phyloP scores from a whole-genome alignment of 2,329 filamentous ascomycete species.

The Exophiala bonariae region DNA sequence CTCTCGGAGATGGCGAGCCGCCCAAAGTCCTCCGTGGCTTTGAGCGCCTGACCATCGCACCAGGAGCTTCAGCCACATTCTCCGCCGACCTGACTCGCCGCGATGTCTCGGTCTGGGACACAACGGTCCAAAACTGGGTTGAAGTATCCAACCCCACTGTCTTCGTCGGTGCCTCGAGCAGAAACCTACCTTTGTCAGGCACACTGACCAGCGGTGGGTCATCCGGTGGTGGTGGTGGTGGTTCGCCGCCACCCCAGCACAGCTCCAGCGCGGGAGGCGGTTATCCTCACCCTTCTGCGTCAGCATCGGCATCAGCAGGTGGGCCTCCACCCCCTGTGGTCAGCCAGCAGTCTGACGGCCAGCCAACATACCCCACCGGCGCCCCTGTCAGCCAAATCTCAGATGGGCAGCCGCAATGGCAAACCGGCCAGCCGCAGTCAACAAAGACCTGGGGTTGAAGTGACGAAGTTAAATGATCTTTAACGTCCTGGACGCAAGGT shows the following conservation, averaged over 20 bases:
- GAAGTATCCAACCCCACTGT: constrained; percentile 56
- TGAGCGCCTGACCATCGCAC: constrained; percentile 70
- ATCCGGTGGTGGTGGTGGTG: constrained; percentile 2
- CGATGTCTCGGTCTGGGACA: constrained; percentile 87
- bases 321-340: neutral
- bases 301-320: constrained; percentile 2
- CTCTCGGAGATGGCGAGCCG: constrained; percentile 75
- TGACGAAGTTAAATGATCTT: too few relatives aligned
- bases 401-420: constrained; percentile 20
- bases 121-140: constrained; percentile 79
- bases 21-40: constrained; percentile 72
- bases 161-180: constrained; percentile 60
- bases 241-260: neutral
- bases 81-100: constrained; percentile 69
- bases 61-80: constrained; percentile 69
- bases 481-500: too few relatives aligned
- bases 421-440: neutral
- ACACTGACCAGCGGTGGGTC: constrained; percentile 31
- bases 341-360: constrained; percentile 11
- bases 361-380: neutral
- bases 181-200: constrained; percentile 53
- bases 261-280: neutral
- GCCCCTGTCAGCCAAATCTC: constrained; percentile 18
- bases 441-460: constrained; percentile 35
- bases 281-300: constrained; percentile 10